Evolutionary conservation across 768 basidiomycete species (phyloP).

Genomic region (Cystobasidium ongulense): DNA sequence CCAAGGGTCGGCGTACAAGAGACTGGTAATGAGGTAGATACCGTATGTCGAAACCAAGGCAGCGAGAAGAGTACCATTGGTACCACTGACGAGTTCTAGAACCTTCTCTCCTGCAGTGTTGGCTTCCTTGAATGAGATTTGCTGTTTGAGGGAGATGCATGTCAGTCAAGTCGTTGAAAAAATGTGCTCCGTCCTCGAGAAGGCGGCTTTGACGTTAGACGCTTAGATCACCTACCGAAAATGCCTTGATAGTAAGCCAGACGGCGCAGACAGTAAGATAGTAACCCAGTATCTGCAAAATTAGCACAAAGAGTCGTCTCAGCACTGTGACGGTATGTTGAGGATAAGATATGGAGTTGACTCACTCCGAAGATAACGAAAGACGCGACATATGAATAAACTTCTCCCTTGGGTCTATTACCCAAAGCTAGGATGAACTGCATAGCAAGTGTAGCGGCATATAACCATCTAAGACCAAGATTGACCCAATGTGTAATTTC

Average conservation of each 20-base stretch:
- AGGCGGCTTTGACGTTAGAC: too few species aligned
- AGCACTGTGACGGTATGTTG: too few species aligned
- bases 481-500: constrained; percentile 53
- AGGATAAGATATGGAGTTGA: background rate
- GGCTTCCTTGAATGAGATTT: constrained; percentile 22
- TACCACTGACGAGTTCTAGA: constrained; percentile 60
- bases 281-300: constrained; percentile 50
- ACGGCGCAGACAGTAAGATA: constrained; percentile 64
- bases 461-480: constrained; percentile 49
- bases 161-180: background rate
- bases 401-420: constrained; percentile 82
- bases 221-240: constrained; percentile 44
- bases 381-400: constrained; percentile 54
- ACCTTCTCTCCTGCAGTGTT: constrained; percentile 50
- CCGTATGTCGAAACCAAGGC: constrained; percentile 84
- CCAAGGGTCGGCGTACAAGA: constrained; percentile 71
- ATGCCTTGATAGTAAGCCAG: constrained; percentile 60
- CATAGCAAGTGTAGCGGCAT: constrained; percentile 52
- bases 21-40: constrained; percentile 44
- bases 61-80: constrained; percentile 71
- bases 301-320: background rate
- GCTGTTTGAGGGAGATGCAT: constrained; percentile 24
- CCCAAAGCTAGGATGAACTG: constrained; percentile 73
- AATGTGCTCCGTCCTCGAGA: too few species aligned
- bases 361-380: constrained; percentile 61